Conservation (phyloP, 805 yeast genomes). For the Pichia phayaonensis region DNA sequence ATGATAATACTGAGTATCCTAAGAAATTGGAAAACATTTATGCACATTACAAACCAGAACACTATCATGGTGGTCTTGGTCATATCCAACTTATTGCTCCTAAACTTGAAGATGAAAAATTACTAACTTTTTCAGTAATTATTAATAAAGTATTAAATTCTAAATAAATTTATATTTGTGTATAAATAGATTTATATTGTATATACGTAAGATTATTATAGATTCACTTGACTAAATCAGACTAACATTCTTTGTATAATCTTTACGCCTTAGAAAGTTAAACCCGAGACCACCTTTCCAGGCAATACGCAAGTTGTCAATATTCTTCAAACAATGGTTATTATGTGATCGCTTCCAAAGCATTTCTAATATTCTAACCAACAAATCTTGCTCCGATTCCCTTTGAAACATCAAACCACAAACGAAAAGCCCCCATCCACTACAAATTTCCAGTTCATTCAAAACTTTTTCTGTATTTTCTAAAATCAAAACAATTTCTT, state of each 20-base stretch:
- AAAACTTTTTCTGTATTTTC: not conserved
- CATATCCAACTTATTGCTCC: constrained; percentile 39
- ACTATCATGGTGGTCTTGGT: constrained; percentile 40
- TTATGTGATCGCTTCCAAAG: constrained; percentile 75
- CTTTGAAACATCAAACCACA: constrained; percentile 40
- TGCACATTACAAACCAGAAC: constrained; percentile 31
- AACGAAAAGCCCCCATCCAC: constrained; percentile 41
- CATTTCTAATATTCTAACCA: constrained; percentile 74
- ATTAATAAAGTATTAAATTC: constrained; percentile 18
- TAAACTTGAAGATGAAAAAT: constrained; percentile 43
- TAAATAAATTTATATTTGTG: not conserved
- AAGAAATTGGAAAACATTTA: not conserved
- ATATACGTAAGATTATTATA: too few species aligned
- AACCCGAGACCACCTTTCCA: not conserved
- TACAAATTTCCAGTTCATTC: constrained; percentile 62
- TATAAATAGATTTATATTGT: too few species aligned
- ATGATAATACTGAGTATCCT: not conserved
- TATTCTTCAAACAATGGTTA: constrained; percentile 29
- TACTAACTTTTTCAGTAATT: constrained; percentile 30
- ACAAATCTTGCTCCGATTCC: constrained; percentile 47
- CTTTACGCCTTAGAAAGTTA: not conserved
- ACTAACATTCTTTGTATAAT: not conserved
- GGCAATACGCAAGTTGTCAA: not conserved
- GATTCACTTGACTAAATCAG: not conserved
- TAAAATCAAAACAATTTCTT: not conserved